Conservation (phyloP, 192 early-diverging fungal genomes). For the Funneliformis geosporum region DNA sequence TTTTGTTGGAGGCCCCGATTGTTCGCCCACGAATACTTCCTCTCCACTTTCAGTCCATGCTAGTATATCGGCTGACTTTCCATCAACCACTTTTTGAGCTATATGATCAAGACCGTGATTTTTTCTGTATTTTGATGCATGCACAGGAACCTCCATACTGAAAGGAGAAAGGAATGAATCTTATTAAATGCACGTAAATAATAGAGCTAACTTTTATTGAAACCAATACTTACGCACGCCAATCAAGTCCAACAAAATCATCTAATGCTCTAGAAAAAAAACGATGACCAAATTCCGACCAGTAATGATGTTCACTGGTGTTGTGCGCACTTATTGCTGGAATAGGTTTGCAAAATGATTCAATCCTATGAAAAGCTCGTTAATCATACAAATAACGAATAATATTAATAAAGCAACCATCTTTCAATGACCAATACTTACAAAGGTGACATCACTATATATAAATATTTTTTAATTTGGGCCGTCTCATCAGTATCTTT, state of each 20-base stretch:
- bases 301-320: too few relatives aligned
- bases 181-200: not conserved
- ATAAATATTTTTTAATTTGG: not conserved
- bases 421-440: slow-evolving; percentile 2
- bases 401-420: not conserved
- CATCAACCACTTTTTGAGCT: not conserved
- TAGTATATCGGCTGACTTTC: not conserved
- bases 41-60: not conserved
- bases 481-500: not conserved
- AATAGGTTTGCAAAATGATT: too few relatives aligned
- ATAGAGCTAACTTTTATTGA: not conserved
- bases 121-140: slow-evolving; percentile 16
- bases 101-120: not conserved
- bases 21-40: slow-evolving; percentile 1
- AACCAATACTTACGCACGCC: not conserved
- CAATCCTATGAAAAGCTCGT: too few relatives aligned
- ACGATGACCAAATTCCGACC: not conserved
- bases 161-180: not conserved
- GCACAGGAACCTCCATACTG: not conserved
- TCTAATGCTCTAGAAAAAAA: slow-evolving; percentile 14
- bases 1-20: not conserved
- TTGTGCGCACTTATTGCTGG: too few relatives aligned
- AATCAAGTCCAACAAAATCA: not conserved
- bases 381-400: too few relatives aligned
- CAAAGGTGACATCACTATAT: slow-evolving; percentile 22